Evolutionary conservation across 495 filamentous ascomycete species (phyloP).

Genomic region (Geopyxis carbonaria): DNA sequence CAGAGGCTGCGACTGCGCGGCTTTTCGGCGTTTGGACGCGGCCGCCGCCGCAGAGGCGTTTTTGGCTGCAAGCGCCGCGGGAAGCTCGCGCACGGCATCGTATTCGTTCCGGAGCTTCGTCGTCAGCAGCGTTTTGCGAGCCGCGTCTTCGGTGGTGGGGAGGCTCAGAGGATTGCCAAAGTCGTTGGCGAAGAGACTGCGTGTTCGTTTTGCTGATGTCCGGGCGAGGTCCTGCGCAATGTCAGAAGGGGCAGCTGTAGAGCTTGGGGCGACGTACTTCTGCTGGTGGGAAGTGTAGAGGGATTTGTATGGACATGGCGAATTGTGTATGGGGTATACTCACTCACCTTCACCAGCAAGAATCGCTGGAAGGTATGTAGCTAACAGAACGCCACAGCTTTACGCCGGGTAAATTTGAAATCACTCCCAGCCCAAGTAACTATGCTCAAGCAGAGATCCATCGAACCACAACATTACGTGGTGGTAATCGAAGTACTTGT

Average conservation of each 20-base stretch:
- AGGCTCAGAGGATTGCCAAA: slow-evolving; percentile 33
- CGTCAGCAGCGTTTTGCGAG: slow-evolving; percentile 18
- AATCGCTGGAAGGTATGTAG: no score
- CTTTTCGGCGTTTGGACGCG: slow-evolving; percentile 36
- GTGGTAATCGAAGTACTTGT: no score
- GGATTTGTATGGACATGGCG: no score
- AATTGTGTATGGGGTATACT: no score
- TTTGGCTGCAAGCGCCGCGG: slow-evolving; percentile 71
- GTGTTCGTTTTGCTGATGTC: slow-evolving; percentile 49
- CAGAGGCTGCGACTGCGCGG: slow-evolving; percentile 16
- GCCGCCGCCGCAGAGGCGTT: slow-evolving; percentile 47
- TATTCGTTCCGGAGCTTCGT: slow-evolving; percentile 56
- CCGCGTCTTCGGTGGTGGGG: slow-evolving; percentile 28
- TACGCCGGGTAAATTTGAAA: no score
- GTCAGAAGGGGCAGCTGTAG: slow-evolving; percentile 18
- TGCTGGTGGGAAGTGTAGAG: slow-evolving; percentile 7
- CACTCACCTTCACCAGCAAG: no score
- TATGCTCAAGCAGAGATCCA: no score
- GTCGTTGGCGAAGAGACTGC: slow-evolving; percentile 43
- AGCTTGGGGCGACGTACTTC: slow-evolving; percentile 6
- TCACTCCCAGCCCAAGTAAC: no score
- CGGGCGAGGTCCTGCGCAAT: slow-evolving; percentile 29
- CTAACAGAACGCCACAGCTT: no score
- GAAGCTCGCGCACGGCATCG: slow-evolving; percentile 59
- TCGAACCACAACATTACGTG: no score